A percentile compares a stretch with the other conserved stretches of the same genome.
phyloP scores from a whole-genome alignment of 148 eudicot species.

The Pharnaceum exiguum region DNA sequence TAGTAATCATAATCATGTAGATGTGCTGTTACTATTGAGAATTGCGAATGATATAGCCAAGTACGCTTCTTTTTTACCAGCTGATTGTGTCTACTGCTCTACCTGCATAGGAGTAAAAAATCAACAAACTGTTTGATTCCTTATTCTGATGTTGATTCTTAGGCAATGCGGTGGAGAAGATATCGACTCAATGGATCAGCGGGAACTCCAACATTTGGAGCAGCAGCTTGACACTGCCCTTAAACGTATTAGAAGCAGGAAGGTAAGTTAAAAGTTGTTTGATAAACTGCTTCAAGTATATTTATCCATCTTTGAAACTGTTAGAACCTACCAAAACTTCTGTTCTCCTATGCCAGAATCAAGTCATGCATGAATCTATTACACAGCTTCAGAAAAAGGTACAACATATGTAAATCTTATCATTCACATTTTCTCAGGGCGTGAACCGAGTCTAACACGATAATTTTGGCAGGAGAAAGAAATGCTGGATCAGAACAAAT shows the following conservation, averaged over 20 bases:
- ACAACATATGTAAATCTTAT: not conserved
- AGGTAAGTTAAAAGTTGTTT: constrained; percentile 38
- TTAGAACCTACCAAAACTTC: not conserved
- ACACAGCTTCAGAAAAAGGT: constrained; percentile 79
- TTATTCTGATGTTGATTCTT: too few species aligned
- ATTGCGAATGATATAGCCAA: too few species aligned
- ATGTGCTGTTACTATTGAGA: too few species aligned
- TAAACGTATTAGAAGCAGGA: constrained; percentile 61
- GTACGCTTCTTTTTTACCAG: too few species aligned
- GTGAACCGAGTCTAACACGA: too few species aligned
- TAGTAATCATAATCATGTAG: too few species aligned
- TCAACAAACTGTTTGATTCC: too few species aligned
- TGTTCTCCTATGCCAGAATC: constrained; percentile 45
- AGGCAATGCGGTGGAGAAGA: constrained; percentile 80
- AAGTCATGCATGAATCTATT: constrained; percentile 64
- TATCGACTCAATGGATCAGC: constrained; percentile 43
- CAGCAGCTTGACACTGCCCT: constrained; percentile 73
- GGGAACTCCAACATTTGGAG: constrained; percentile 76
- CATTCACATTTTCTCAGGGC: not conserved
- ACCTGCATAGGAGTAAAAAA: too few species aligned
- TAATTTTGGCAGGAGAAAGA: constrained; percentile 49
- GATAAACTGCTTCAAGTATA: too few species aligned
- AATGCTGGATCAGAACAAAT: constrained; percentile 53
- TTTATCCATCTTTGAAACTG: too few species aligned
- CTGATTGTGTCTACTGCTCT: too few species aligned